A percentile compares a stretch with the other conserved stretches of the same genome.
Conservation (phyloP, 1,139 yeast genomes). For the Pichiaceae sp. region DNA sequence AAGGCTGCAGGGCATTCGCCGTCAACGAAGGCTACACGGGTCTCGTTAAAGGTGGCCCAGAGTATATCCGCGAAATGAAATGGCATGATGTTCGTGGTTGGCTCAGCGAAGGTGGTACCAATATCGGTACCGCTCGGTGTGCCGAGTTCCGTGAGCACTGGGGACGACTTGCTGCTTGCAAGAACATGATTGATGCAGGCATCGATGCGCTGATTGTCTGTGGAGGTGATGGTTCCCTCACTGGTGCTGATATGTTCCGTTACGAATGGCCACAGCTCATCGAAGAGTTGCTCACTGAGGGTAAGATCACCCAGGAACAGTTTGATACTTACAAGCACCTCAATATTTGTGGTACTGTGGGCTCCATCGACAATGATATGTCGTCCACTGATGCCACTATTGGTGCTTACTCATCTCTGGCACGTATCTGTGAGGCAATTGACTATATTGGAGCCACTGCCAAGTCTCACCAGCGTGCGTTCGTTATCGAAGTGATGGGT, state of each 20-base stretch:
- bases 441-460: constrained; percentile 84
- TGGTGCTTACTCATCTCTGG: constrained; percentile 73
- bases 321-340: constrained; percentile 46
- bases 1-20: constrained; percentile 67
- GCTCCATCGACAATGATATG: constrained; percentile 82
- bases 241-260: constrained; percentile 77
- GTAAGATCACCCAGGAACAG: constrained; percentile 42
- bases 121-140: constrained; percentile 76
- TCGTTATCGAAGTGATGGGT: constrained; percentile 86
- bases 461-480: constrained; percentile 74
- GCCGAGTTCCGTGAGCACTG: constrained; percentile 57
- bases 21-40: constrained; percentile 77
- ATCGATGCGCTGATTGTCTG: constrained; percentile 75
- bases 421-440: constrained; percentile 67
- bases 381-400: constrained; percentile 75
- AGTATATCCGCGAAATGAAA: constrained; percentile 52
- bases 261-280: constrained; percentile 73
- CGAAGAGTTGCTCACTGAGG: constrained; percentile 44
- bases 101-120: constrained; percentile 70
- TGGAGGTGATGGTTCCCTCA: constrained; percentile 82
- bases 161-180: constrained; percentile 62
- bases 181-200: constrained; percentile 61
- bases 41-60: constrained; percentile 56
- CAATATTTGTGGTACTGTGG: constrained; percentile 72
- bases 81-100: constrained; percentile 78